phyloP scores from a whole-genome alignment of 2,329 filamentous ascomycete genomes.

The Setomelanomma holmii region DNA sequence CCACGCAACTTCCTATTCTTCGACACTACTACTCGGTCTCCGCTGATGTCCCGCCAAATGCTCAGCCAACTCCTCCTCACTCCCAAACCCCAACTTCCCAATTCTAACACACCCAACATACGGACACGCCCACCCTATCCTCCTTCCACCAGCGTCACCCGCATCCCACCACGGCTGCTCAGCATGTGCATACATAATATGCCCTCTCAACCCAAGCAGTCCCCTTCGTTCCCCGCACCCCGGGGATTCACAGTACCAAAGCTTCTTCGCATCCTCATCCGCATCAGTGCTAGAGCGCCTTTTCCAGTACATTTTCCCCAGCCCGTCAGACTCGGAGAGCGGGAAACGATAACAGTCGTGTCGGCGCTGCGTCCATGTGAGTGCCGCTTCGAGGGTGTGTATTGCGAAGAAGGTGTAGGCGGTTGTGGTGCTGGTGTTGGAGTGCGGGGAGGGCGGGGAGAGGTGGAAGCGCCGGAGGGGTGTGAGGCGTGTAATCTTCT shows the following conservation, averaged over 20 bases:
- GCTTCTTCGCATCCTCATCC: background rate
- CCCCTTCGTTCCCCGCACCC: background rate
- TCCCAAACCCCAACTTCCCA: background rate
- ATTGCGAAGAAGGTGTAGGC: slow-evolving; percentile 1
- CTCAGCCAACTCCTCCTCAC: background rate
- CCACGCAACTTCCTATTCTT: background rate
- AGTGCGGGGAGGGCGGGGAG: background rate
- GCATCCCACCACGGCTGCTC: background rate
- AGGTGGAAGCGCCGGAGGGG: background rate
- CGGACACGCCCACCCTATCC: background rate
- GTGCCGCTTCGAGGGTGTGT: slow-evolving; percentile 1
- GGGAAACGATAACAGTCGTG: background rate
- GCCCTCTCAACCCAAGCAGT: background rate
- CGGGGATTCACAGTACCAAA: background rate
- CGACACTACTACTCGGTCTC: background rate
- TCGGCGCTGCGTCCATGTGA: background rate
- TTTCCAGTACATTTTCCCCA: background rate
- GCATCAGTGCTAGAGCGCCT: background rate
- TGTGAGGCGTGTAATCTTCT: background rate
- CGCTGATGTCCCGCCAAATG: slow-evolving; percentile 5
- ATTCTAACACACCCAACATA: slow-evolving; percentile 3
- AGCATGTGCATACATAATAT: background rate
- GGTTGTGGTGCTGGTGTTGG: background rate
- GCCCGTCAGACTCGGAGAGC: background rate
- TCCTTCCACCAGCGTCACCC: background rate